Evolutionary conservation across 257 asterid genomes (phyloP), one percentile per base, ranked within the genome.

Genomic region (Ballota nigra): DNA sequence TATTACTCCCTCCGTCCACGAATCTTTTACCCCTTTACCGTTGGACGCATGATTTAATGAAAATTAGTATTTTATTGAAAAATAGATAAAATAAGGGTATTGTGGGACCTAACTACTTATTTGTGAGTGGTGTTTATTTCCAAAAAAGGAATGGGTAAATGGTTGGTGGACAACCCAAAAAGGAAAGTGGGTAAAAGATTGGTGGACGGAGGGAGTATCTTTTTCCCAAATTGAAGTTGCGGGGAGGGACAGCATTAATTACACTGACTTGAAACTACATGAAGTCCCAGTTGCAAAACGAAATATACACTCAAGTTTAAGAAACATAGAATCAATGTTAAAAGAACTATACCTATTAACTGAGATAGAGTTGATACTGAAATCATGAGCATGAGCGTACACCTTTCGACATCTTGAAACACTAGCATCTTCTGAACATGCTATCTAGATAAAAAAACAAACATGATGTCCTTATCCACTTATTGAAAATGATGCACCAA

Each of bases 321-420:
- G 28, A 28, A 60, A 34, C 55, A 72, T 19, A 65, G 24, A 68
- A 64, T 28, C 56, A 41, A 59, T 28, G 53, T 24, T 38, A 26
- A 19, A 28, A 34, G n/a, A 8, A 56, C 1, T 8, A 12, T 75
- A 90, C 96, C 96, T 90, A 75, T 90, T 90, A 38, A 84, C 80
- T 40, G 96, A 90, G 78, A 88, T 75, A 23, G 95, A 88, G 85
- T 88, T 84, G 68, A 86, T 47, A 74, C 82, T 88, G 84, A 88
- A 90, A 77, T 88, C 92, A 76, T 90, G 96, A 74, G 96, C 92
- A 77, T 86, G 88, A 0, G 89, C 82, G 74, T 84, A 88, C 71
- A 82, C 88, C 76, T 79, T 88, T 76, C 85, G 86, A 78, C 92
- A 86, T 75, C 76, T 88, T 63, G 95, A 83, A 66, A 64, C 75